Evolutionary conservation across 352 stramenopile genomes (phyloP).

Genomic region (Pythium grandisporangium): DNA sequence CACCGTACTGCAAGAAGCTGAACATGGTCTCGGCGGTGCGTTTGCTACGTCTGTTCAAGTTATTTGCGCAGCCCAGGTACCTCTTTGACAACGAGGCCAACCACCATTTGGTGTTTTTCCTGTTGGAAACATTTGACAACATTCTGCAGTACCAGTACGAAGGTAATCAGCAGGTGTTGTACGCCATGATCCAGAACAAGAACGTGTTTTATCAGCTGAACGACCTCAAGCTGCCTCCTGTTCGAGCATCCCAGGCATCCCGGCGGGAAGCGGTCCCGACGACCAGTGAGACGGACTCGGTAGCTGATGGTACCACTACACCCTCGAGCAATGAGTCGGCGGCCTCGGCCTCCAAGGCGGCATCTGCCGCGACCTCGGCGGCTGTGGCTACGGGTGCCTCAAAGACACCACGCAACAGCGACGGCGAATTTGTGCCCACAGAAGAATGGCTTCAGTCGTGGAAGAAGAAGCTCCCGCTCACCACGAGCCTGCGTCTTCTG

Average conservation of each 20-base stretch:
- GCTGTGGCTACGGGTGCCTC: slow-evolving; percentile 4
- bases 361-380: slow-evolving; percentile 1
- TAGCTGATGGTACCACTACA: too few species aligned
- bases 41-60: slow-evolving; percentile 96
- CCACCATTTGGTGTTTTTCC: slow-evolving; percentile 92
- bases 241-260: slow-evolving; percentile 35
- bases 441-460: slow-evolving; percentile 92
- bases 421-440: slow-evolving; percentile 80
- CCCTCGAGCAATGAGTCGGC: slow-evolving; percentile 5
- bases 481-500: slow-evolving; percentile 92
- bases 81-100: slow-evolving; percentile 95
- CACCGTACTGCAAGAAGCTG: slow-evolving; percentile 95
- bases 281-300: too few species aligned
- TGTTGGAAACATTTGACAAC: slow-evolving; percentile 99
- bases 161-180: slow-evolving; percentile 97
- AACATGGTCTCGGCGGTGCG: slow-evolving; percentile 94
- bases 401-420: slow-evolving; percentile 24
- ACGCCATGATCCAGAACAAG: slow-evolving; percentile 97
- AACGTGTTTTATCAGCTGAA: slow-evolving; percentile 90
- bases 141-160: slow-evolving; percentile 98
- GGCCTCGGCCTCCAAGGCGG: neutral
- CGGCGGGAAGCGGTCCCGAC: neutral
- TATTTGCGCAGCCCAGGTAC: slow-evolving; percentile 91
- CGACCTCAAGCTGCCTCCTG: slow-evolving; percentile 82
- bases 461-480: slow-evolving; percentile 93